Base-by-base conservation (phyloP, 2,329 filamentous ascomycete species). In the Acephala macrosclerotiorum region DNA sequence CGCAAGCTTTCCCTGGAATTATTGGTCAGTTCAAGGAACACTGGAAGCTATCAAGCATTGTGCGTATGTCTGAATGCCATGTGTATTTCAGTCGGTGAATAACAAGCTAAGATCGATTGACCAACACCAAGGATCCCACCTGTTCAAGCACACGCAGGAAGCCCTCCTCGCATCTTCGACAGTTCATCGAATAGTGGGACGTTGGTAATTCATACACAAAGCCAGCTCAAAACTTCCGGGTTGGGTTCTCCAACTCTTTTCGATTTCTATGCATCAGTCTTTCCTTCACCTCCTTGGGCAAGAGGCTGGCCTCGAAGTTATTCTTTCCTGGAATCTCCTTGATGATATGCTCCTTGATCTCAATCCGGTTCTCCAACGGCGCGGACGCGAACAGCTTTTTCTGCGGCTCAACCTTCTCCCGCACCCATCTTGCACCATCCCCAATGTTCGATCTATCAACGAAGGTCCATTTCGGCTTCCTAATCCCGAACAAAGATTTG, bases 261-360 rank as follows among this genome's bases (percentile, higher is more conserved):
- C 36, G 38, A 59, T 66, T 62, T 29, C 47, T 59, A 18, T 55
- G 29, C 4, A 25, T 45, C 45, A 66, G 51, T 20, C 36, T 59
- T 22, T 62, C 58, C 29, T 62, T 53, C 35, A 55, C 56, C 18
- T 29, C 45, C 22, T 45, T 49, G 3, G 63, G 58, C 49, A 65
- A 45, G 1, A 65, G 42, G 2, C 36, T 61, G 11, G 36, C 36
- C 40, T 65, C 49, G 40, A 65, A 65, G 25, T 65, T 65, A n/a
- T 53, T 61, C 51, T 33, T 58, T 9, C 42, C 51, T 22, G 38
- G 26, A 14, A 58, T 20, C 51, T 65, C 63, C 35, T n/a, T 47
- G 45, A 65, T 61, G 26, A 65, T 51, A 25, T 65, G 45, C 20
- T 65, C 63, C 49, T 57, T 56, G n/a, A 65, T 49, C 12, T 42